Conservation (phyloP, 2,329 filamentous ascomycete species). For the Claviceps fusiformis region DNA sequence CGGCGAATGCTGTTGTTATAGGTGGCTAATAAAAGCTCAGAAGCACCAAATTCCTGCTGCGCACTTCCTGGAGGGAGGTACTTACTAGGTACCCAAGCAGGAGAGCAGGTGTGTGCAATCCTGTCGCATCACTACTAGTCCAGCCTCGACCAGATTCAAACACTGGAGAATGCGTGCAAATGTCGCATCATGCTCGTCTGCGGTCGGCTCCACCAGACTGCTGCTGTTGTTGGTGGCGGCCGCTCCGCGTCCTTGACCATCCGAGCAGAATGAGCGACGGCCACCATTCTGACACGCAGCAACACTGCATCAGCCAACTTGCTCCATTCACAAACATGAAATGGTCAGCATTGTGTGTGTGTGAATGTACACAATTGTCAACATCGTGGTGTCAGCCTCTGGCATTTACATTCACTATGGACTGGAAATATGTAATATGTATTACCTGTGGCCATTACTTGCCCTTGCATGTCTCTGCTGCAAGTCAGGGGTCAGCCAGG, state of each 20-base stretch:
- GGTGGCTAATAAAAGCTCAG: not conserved
- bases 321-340: not conserved
- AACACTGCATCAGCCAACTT: not conserved
- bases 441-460: conserved; percentile 1
- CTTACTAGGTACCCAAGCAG: not conserved
- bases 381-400: conserved; percentile 1
- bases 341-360: not conserved
- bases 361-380: not conserved
- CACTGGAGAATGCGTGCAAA: not conserved
- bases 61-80: not conserved
- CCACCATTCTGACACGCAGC: not conserved
- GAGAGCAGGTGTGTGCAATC: not conserved
- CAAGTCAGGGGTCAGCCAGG: conserved; percentile 1
- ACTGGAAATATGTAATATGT: not conserved
- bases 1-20: not conserved
- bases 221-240: conserved; percentile 1
- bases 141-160: not conserved
- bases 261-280: conserved; percentile 1
- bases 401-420: not conserved
- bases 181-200: not conserved
- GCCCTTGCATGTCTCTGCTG: conserved; percentile 10
- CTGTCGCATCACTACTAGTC: not conserved
- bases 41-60: not conserved
- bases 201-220: not conserved
- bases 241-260: conserved; percentile 1